Evolutionary conservation across 441 rosid species (phyloP).

Genomic region (Pelargonium myrrhifolium): DNA sequence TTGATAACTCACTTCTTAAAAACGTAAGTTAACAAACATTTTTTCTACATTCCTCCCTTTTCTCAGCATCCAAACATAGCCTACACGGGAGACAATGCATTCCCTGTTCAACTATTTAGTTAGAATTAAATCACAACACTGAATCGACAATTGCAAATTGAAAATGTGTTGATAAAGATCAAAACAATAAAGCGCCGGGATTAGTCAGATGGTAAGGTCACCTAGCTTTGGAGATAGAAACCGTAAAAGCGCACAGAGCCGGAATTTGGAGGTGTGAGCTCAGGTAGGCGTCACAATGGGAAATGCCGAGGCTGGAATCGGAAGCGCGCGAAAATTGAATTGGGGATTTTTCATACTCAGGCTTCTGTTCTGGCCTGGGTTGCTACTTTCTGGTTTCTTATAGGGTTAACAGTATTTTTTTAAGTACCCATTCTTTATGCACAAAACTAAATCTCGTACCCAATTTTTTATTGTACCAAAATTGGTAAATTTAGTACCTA

Average conservation of each 20-base stretch:
- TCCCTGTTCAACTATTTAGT: not conserved
- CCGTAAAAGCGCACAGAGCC: not conserved
- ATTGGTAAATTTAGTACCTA: too few species aligned
- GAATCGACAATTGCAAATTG: not conserved
- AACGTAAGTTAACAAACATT: not conserved
- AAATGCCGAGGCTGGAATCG: not conserved
- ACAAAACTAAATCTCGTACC: too few species aligned
- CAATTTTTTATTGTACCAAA: too few species aligned
- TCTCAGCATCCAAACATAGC: not conserved
- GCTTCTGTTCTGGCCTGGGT: too few species aligned
- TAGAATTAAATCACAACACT: not conserved
- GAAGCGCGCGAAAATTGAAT: slow-evolving; percentile 6
- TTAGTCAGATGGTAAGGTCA: not conserved
- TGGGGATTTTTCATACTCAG: not conserved
- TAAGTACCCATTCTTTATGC: too few species aligned
- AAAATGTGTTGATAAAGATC: not conserved
- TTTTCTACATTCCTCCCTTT: not conserved
- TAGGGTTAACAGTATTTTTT: too few species aligned
- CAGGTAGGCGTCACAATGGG: not conserved
- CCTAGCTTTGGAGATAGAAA: not conserved
- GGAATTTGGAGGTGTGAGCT: not conserved
- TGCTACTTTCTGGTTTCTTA: too few species aligned
- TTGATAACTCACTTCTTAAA: not conserved
- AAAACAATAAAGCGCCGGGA: not conserved
- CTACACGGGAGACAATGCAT: too few species aligned